Evolutionary conservation across 257 asterid species (phyloP).

Genomic region (Sherardia arvensis): DNA sequence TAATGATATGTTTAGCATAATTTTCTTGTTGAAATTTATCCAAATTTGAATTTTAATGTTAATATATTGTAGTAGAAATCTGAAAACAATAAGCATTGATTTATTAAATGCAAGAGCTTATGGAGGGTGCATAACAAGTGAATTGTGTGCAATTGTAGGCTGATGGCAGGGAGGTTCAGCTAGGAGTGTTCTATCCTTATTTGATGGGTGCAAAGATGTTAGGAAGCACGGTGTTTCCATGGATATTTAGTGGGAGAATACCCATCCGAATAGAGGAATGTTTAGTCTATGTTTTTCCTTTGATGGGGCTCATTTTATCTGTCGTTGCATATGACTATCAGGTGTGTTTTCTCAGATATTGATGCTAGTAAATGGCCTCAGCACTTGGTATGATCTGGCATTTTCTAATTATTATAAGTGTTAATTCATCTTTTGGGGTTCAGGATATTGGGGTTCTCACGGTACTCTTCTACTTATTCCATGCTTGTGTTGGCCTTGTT

Average conservation of each 20-base stretch:
- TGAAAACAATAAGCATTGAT: not conserved
- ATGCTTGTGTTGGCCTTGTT: conserved; percentile 59
- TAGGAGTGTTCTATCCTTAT: conserved; percentile 88
- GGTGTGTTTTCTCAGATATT: conserved; percentile 30
- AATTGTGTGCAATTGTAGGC: conserved; percentile 46
- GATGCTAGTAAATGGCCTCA: not conserved
- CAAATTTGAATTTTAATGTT: not conserved
- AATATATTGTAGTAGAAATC: not conserved
- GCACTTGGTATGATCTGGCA: not conserved
- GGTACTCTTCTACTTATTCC: conserved; percentile 64
- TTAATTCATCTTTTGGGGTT: not conserved
- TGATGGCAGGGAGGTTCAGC: conserved; percentile 78
- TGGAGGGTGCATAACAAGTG: conserved; percentile 7
- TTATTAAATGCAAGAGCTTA: not conserved
- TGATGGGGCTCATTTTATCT: conserved; percentile 60
- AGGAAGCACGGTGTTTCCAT: conserved; percentile 77
- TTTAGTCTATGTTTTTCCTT: conserved; percentile 35
- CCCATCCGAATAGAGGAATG: conserved; percentile 65
- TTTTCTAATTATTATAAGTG: not conserved
- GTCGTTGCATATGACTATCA: conserved; percentile 83
- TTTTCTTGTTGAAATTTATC: not conserved
- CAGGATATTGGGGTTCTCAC: conserved; percentile 81
- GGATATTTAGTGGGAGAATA: conserved; percentile 59
- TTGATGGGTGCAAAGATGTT: conserved; percentile 89
- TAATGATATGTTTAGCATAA: not conserved